Percentiles rank a stretch among this genome's conserved stretches.
Evolutionary conservation across 345 rosid species (phyloP).

Genomic region (Syzygium aqueum): DNA sequence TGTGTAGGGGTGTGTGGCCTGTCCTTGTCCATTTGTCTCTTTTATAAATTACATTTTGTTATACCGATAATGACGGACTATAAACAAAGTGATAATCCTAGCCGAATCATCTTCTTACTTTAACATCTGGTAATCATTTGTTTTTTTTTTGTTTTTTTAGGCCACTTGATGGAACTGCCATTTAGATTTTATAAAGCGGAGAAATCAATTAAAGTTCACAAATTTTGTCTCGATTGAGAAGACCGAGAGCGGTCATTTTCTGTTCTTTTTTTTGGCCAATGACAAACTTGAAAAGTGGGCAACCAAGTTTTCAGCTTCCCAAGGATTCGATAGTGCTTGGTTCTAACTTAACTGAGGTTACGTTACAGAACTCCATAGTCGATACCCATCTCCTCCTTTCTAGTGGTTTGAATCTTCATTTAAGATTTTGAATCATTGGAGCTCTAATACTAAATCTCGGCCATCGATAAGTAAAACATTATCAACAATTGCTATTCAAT

Average conservation of each 20-base stretch:
- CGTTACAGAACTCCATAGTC: rapidly evolving
- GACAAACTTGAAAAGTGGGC: not conserved
- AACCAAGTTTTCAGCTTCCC: not conserved
- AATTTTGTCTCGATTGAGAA: not conserved
- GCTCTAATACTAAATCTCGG: not conserved
- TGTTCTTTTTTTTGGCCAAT: not conserved
- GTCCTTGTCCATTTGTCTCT: not conserved
- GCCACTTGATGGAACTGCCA: not conserved
- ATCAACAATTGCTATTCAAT: not conserved
- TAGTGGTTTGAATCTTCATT: not conserved
- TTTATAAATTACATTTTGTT: not conserved
- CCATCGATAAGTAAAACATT: not conserved
- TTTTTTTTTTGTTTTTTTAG: not conserved
- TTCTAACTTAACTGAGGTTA: not conserved
- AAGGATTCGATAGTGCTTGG: not conserved
- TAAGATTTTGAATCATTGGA: not conserved
- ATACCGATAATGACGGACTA: too few species aligned
- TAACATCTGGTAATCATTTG: not conserved
- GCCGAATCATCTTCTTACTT: not conserved
- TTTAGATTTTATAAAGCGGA: too few species aligned
- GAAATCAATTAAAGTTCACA: not conserved
- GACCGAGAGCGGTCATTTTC: not conserved
- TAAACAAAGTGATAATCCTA: not conserved
- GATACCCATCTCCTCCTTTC: not conserved
- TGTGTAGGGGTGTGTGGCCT: not conserved